These are phyloP conservation scores for Tolypocladium capitatum DNA, from an alignment of 2,329 filamentous ascomycete genomes.

Conservation along the genomic window DNA sequence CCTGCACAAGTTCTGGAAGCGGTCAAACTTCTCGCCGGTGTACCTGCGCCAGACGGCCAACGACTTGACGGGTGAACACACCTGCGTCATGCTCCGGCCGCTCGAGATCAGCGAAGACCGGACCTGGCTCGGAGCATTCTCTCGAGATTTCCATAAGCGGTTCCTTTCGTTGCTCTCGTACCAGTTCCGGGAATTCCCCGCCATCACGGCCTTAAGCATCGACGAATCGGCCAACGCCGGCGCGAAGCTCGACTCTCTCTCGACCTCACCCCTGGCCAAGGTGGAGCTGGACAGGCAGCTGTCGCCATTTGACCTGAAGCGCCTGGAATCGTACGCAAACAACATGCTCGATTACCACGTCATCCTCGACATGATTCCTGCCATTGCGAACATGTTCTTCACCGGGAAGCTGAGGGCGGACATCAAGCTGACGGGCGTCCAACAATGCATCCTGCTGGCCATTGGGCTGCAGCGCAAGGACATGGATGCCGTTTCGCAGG, in stretches of 20 bases:
- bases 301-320: constrained; percentile 88
- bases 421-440: constrained; percentile 66
- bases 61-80: constrained; percentile 92
- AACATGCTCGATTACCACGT: constrained; percentile 98
- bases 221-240: constrained; percentile 72
- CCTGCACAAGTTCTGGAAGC: constrained; percentile 96
- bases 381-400: constrained; percentile 75
- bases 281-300: constrained; percentile 62
- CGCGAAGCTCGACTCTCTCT: constrained; percentile 46
- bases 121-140: constrained; percentile 81
- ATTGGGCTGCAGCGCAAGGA: constrained; percentile 85
- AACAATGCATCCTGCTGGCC: constrained; percentile 77
- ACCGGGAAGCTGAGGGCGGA: constrained; percentile 54
- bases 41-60: constrained; percentile 93
- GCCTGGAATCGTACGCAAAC: constrained; percentile 87
- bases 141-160: constrained; percentile 87
- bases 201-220: constrained; percentile 69
- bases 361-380: constrained; percentile 82
- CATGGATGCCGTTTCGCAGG: constrained; percentile 65
- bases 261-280: constrained; percentile 51
- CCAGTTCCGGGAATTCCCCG: constrained; percentile 74
- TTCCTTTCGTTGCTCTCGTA: constrained; percentile 85
- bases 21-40: constrained; percentile 70
- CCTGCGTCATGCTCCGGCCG: constrained; percentile 89
- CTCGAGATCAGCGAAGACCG: constrained; percentile 55